phyloP scores from a whole-genome alignment of 1,284 basidiomycete genomes.

The Ceratorhiza oryzae-sativae region DNA sequence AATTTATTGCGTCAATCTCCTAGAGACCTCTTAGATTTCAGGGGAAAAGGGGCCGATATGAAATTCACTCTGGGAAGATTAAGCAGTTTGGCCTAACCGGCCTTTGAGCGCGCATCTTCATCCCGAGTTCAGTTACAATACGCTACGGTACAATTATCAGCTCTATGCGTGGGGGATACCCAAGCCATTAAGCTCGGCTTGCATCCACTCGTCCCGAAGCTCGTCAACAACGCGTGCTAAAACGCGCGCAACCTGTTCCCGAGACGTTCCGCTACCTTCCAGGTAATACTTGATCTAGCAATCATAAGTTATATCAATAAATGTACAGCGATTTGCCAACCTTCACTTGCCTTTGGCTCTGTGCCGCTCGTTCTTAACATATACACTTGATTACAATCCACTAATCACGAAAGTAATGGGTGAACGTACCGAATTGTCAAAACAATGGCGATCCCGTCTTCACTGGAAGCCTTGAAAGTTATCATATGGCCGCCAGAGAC shows the following conservation, averaged over 20 bases:
- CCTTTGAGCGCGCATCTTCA: no score
- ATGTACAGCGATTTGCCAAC: no score
- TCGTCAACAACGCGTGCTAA: constrained; percentile 64
- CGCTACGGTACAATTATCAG: background rate
- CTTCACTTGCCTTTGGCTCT: constrained; percentile 76
- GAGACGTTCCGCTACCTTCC: constrained; percentile 69
- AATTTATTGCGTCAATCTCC: no score
- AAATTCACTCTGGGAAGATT: no score
- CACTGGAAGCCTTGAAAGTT: constrained; percentile 66
- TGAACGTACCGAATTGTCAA: constrained; percentile 67
- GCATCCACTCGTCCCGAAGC: constrained; percentile 71
- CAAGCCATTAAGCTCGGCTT: constrained; percentile 52
- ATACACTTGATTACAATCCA: background rate
- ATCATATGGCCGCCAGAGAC: constrained; percentile 85
- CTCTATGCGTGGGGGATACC: constrained; percentile 2
- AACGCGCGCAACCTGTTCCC: constrained; percentile 53
- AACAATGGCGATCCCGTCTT: constrained; percentile 60
- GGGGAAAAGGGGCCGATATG: no score
- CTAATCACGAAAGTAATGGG: background rate
- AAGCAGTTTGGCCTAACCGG: no score
- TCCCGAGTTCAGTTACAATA: background rate
- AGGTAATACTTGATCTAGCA: constrained; percentile 81
- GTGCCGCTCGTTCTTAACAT: constrained; percentile 77
- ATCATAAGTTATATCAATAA: background rate
- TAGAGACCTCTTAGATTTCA: no score